These are phyloP conservation scores for Penicillium verhagenii DNA, from an alignment of 495 filamentous ascomycete genomes.

Conservation along the genomic window DNA sequence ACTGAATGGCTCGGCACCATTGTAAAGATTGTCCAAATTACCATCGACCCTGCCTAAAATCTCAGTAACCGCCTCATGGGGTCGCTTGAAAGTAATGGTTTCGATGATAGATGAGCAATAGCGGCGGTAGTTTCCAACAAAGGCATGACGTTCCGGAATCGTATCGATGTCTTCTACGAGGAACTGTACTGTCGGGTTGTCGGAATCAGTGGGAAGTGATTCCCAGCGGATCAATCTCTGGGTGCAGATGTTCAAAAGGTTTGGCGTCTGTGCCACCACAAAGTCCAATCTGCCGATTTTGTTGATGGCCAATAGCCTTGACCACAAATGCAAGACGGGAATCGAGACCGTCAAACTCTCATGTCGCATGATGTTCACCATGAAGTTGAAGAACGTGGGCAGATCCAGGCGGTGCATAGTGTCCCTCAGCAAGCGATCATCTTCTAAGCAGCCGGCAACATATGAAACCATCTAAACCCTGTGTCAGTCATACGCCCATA, in stretches of 20 bases:
- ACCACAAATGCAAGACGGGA: constrained; percentile 87
- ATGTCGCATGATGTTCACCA: constrained; percentile 76
- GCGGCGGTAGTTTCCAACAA: constrained; percentile 93
- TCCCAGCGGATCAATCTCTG: constrained; percentile 80
- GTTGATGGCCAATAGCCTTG: constrained; percentile 68
- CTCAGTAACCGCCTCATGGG: constrained; percentile 81
- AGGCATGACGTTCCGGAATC: constrained; percentile 89
- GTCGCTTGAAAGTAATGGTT: constrained; percentile 71
- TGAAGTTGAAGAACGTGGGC: constrained; percentile 73
- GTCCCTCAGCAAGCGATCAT: constrained; percentile 63
- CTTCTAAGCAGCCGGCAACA: constrained; percentile 78
- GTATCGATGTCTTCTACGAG: constrained; percentile 93
- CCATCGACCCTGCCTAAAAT: constrained; percentile 75
- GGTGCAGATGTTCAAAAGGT: constrained; percentile 77
- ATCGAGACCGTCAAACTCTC: constrained; percentile 90
- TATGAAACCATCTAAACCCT: constrained; percentile 70
- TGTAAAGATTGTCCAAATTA: constrained; percentile 72
- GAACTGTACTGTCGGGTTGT: constrained; percentile 76
- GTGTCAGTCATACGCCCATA: not conserved
- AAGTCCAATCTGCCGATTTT: constrained; percentile 62
- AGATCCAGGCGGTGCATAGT: constrained; percentile 57
- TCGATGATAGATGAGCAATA: constrained; percentile 87
- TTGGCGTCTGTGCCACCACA: constrained; percentile 66
- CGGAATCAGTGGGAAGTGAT: constrained; percentile 71
- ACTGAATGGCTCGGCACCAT: constrained; percentile 64